Evolutionary conservation across 768 basidiomycete species (phyloP), one percentile per base, ranked within the genome.

Genomic region (Xerocomellus intermedius): DNA sequence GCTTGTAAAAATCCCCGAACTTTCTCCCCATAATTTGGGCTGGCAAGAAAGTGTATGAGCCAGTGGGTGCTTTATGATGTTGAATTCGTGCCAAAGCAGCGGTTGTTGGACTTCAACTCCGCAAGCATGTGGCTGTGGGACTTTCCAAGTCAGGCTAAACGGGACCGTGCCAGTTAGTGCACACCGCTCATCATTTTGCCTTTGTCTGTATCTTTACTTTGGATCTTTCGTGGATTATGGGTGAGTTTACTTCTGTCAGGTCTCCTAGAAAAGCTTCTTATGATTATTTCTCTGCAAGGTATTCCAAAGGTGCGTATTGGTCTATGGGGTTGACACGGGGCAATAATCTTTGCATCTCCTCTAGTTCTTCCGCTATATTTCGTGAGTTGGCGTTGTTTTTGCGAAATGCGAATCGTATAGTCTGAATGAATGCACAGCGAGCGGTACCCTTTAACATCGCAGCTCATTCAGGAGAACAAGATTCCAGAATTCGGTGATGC

Each of bases 381-480:
- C 94, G 87, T 91, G 72, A 64, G 90, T 76, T 4, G 7, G 21
- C 10, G 8, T 14, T 19, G 0, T 19, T 28, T 33, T 19, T 9
- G 19, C 7, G 12, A 36, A 33, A 16, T 14, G 21, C 6, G 46
- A 24, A 33, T 3, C 16, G 33, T 62, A 37, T 55, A 9, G 9
- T 36, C 56, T 68, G 42, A 73, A 41, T 9, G 16, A 32, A 22
- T 41, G 2, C 2, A 9, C 67, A 96, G 94, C 58, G 97, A 98
- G 78, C 87, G 97, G 57, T 99, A 99, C 72, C 96, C 97, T 48
- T 82, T 99, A 62, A 99, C 95, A 16, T 98, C 96, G 17, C 97
- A 98, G 71, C 80, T 98, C 54, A 97, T 98, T 59, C 86, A 96
- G 72, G 94, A 97, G 78, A 97, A 98, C 77, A 94, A 94, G 79